Evolutionary conservation across 768 basidiomycete species (phyloP), one percentile per base, ranked within the genome.

Genomic region (Calocera viscosa): DNA sequence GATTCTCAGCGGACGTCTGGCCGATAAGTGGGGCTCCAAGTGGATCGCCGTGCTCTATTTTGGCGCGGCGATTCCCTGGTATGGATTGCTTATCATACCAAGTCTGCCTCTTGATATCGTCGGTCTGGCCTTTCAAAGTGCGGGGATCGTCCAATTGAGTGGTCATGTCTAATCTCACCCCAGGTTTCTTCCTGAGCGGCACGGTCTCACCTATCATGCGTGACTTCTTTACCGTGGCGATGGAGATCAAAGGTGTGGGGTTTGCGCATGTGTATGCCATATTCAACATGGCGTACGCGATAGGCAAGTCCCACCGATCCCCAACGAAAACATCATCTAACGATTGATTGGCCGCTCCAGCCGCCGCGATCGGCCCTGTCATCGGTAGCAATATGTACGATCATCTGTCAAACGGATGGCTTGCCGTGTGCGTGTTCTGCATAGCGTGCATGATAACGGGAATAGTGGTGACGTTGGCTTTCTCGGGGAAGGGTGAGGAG

Each of bases 191-290:
- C 72, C 76, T 80, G 0, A 82, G 84, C 1, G 85, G 82, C 0
- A 76, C 83, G 0, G 74, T 88, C 30, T 79, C 88, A 1, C 86
- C 87, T 0, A 67, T 89, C 17, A 87, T 82, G 5, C 80, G 85
- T 14, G 89, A 91, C 71, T 77, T 90, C 8, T 87, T 88, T 12
- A 76, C 80, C 10, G 83, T 87, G 0, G 79, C 86, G 30, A 76
- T 82, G 65, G 74, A 71, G 16, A 80, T 86, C 24, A 81, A 82
- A 38, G 87, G 87, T 1, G 79, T 90, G 39, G 89, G 88, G 33
- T 91, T 86, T 74, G 88, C 82, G 0, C 88, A 90, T 71, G 80
- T 87, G 1, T 90, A 88, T 71, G 88, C 84, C 2, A 85, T 84
- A 0, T 89, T 88, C 72, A 91, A 89, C 75, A 72, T 90, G 12